phyloP scores from a whole-genome alignment of 768 basidiomycete species.

The Tulasnella sp. region DNA sequence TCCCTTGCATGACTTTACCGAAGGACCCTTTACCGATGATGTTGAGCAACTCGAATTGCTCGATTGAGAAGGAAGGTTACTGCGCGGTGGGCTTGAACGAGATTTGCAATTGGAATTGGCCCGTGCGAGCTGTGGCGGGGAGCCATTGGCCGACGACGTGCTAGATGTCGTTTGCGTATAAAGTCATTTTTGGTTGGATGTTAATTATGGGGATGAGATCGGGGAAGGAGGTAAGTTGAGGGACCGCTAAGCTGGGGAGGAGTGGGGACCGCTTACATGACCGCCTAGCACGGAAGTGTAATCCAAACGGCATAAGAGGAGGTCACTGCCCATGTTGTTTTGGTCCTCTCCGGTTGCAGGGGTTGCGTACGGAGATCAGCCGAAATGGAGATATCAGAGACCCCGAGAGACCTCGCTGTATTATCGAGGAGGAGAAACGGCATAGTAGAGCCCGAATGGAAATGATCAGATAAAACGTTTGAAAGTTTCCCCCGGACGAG shows the following conservation, averaged over 20 bases:
- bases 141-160: slow-evolving; percentile 57
- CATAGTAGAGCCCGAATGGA: slow-evolving; percentile 28
- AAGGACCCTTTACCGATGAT: slow-evolving; percentile 98
- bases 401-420: slow-evolving; percentile 89
- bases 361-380: slow-evolving; percentile 85
- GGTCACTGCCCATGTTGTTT: slow-evolving; percentile 95
- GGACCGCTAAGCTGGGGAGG: slow-evolving; percentile 3
- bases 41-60: slow-evolving; percentile 93
- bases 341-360: slow-evolving; percentile 54
- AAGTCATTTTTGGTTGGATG: too few relatives aligned
- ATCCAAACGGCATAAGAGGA: slow-evolving; percentile 87
- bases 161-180: too few relatives aligned
- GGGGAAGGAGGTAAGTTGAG: background rate
- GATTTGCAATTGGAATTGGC: slow-evolving; percentile 93
- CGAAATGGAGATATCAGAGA: slow-evolving; percentile 86
- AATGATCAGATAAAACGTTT: background rate
- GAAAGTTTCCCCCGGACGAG: background rate
- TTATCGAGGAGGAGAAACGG: slow-evolving; percentile 23
- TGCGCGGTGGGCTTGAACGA: slow-evolving; percentile 74
- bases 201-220: background rate
- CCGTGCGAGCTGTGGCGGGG: slow-evolving; percentile 72
- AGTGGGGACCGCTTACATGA: slow-evolving; percentile 49
- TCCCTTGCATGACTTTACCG: slow-evolving; percentile 97
- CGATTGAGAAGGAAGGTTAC: slow-evolving; percentile 70
- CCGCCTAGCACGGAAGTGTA: slow-evolving; percentile 78